Conservation (phyloP, 2,329 filamentous ascomycete species). For the Ophiostoma populinum region DNA sequence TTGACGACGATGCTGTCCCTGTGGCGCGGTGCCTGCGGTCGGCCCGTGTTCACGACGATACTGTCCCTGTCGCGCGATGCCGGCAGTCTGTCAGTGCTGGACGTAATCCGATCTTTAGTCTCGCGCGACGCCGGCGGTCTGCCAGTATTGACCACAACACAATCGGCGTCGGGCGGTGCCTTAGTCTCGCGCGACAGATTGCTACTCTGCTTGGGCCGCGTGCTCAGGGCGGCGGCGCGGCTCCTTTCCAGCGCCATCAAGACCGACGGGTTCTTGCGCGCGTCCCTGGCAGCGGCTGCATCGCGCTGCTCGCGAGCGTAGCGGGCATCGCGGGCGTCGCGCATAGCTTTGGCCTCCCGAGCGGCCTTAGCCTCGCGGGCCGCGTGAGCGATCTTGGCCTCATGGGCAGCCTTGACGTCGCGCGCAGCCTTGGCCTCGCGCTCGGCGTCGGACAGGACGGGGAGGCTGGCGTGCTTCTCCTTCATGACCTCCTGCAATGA, state of each 20-base stretch:
- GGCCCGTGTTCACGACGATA: too few species aligned
- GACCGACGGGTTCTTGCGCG: slow-evolving; percentile 6
- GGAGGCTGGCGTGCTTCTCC: background rate
- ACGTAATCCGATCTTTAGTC: background rate
- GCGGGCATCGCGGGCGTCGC: slow-evolving; percentile 8
- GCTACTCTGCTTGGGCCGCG: slow-evolving; percentile 8
- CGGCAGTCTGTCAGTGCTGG: too few species aligned
- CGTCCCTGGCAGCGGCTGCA: slow-evolving; percentile 7
- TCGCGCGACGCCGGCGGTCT: too few species aligned
- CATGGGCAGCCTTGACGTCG: slow-evolving; percentile 5
- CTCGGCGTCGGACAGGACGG: background rate
- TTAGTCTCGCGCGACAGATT: slow-evolving; percentile 9
- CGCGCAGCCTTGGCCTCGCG: slow-evolving; percentile 2
- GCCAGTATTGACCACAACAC: too few species aligned
- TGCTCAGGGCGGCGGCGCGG: slow-evolving; percentile 5
- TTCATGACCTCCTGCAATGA: slow-evolving; percentile 9
- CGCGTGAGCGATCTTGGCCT: background rate
- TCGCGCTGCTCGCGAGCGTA: slow-evolving; percentile 9
- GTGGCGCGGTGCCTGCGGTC: background rate
- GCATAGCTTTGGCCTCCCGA: slow-evolving; percentile 4
- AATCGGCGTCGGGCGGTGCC: slow-evolving; percentile 7
- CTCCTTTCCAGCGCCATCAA: slow-evolving; percentile 3
- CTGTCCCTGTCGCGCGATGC: too few species aligned
- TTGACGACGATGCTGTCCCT: background rate
- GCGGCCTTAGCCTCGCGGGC: slow-evolving; percentile 9